phyloP scores from a whole-genome alignment of 1,139 yeast genomes.

The Ogataea hybrid region DNA sequence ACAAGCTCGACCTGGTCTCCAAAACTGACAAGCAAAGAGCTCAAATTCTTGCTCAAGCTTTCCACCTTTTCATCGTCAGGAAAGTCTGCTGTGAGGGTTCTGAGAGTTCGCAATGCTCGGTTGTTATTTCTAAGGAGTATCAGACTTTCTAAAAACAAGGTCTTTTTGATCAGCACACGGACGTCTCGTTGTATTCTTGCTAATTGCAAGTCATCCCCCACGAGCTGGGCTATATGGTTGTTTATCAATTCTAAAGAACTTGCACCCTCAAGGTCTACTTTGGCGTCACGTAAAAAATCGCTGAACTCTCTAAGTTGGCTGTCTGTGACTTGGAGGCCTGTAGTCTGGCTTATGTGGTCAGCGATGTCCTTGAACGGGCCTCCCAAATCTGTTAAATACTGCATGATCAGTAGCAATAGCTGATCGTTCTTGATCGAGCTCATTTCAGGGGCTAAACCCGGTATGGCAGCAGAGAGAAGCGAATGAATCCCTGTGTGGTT shows the following conservation, averaged over 20 bases:
- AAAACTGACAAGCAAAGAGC: too few species aligned
- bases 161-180: constrained; percentile 36
- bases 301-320: constrained; percentile 5
- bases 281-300: constrained; percentile 9
- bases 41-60: too few species aligned
- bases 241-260: constrained; percentile 1
- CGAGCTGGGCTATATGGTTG: background rate
- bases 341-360: constrained; percentile 9
- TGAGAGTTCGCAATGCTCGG: too few species aligned
- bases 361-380: constrained; percentile 13
- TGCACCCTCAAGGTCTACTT: constrained; percentile 10
- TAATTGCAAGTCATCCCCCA: background rate
- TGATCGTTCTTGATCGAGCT: constrained; percentile 18
- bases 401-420: constrained; percentile 22
- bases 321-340: constrained; percentile 15
- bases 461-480: constrained; percentile 1
- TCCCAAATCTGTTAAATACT: constrained; percentile 21
- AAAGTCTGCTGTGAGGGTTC: too few species aligned
- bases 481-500: background rate
- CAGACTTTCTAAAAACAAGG: too few species aligned
- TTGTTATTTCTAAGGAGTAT: too few species aligned
- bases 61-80: too few species aligned
- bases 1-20: too few species aligned
- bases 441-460: constrained; percentile 1
- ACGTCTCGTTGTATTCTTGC: constrained; percentile 12